These are phyloP conservation scores for Septoria petroselini DNA, from an alignment of 2,329 filamentous ascomycete species.

Conservation along the genomic window DNA sequence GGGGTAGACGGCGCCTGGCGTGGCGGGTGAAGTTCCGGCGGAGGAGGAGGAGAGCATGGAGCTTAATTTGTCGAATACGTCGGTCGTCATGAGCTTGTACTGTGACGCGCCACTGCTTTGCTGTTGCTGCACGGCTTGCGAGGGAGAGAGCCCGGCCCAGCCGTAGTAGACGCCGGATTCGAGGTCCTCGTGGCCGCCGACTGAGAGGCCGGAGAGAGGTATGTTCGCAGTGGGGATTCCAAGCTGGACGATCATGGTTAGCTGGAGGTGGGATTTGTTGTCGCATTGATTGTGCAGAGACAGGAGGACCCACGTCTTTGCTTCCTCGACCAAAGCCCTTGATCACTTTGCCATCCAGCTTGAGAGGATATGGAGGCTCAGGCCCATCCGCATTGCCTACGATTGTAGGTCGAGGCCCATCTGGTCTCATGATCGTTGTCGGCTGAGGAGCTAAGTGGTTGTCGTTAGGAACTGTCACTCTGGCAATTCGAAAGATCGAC, in stretches of 20 bases:
- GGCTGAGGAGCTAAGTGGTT: neutral
- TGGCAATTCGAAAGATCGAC: too few species aligned
- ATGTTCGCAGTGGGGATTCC: slow-evolving; percentile 96
- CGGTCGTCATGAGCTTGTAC: slow-evolving; percentile 30
- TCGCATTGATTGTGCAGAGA: neutral
- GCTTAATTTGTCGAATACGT: slow-evolving; percentile 22
- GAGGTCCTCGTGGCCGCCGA: slow-evolving; percentile 61
- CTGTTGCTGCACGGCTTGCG: slow-evolving; percentile 29
- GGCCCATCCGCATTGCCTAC: slow-evolving; percentile 73
- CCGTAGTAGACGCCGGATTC: slow-evolving; percentile 90
- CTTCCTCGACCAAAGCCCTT: slow-evolving; percentile 91
- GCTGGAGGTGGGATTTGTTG: too few species aligned
- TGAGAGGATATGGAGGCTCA: slow-evolving; percentile 73
- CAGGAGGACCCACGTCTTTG: slow-evolving; percentile 64
- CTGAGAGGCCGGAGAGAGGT: slow-evolving; percentile 64
- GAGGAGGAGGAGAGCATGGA: slow-evolving; percentile 16
- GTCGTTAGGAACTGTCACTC: too few species aligned
- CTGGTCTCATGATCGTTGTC: slow-evolving; percentile 38
- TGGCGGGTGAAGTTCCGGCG: slow-evolving; percentile 7
- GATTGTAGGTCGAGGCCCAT: slow-evolving; percentile 62
- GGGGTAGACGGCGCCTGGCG: slow-evolving; percentile 58
- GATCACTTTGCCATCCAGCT: slow-evolving; percentile 81
- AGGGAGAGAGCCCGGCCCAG: slow-evolving; percentile 65
- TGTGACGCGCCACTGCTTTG: slow-evolving; percentile 23
- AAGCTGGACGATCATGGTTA: slow-evolving; percentile 54